Percentiles rank a stretch among this genome's conserved stretches.
Evolutionary conservation across 1,284 basidiomycete species (phyloP).

Genomic region (Ustanciosporium gigantosporum): DNA sequence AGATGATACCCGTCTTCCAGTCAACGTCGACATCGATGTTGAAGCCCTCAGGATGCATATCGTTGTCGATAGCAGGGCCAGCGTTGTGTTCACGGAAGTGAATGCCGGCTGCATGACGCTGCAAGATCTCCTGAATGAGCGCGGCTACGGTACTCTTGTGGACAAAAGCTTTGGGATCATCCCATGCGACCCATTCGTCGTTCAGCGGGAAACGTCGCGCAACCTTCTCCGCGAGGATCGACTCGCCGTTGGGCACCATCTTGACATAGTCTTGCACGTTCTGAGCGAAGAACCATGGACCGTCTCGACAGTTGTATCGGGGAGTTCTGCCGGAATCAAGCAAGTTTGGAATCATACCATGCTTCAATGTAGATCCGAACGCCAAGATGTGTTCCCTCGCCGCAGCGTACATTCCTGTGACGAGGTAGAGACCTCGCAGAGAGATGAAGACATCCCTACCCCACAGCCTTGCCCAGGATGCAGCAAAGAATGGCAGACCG

Average conservation of each 20-base stretch:
- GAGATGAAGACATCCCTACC: constrained; percentile 56
- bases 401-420: constrained; percentile 47
- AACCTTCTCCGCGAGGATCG: constrained; percentile 78
- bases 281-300: constrained; percentile 98
- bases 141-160: constrained; percentile 73
- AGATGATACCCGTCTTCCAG: constrained; percentile 87
- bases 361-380: constrained; percentile 53
- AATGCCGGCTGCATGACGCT: constrained; percentile 89
- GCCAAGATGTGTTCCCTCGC: constrained; percentile 52
- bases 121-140: constrained; percentile 91
- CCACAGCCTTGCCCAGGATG: constrained; percentile 54
- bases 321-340: constrained; percentile 51
- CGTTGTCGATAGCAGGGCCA: constrained; percentile 89
- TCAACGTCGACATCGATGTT: constrained; percentile 90
- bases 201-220: constrained; percentile 90
- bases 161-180: constrained; percentile 72
- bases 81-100: constrained; percentile 95
- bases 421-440: constrained; percentile 54
- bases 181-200: constrained; percentile 90
- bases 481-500: constrained; percentile 54
- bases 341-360: constrained; percentile 55
- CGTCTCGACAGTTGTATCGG: constrained; percentile 82
- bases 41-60: constrained; percentile 92
- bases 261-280: constrained; percentile 92
- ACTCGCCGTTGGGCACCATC: constrained; percentile 80